Conservation (phyloP, 2,329 filamentous ascomycete genomes). For the Leptographium wingfieldii region DNA sequence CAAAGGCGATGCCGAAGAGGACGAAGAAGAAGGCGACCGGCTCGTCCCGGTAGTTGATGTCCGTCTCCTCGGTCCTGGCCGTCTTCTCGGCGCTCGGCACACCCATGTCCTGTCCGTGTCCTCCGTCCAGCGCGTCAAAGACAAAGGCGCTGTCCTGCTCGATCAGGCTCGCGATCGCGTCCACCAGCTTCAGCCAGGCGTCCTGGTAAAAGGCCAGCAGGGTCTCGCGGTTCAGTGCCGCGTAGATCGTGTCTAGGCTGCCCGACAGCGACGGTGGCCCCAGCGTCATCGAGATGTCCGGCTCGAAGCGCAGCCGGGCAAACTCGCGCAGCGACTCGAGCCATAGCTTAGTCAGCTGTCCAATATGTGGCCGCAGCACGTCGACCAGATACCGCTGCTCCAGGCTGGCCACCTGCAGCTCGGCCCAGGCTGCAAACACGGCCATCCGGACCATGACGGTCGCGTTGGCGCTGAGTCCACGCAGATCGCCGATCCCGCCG, state of each 20-base stretch:
- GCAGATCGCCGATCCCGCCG: constrained; percentile 86
- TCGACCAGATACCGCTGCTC: constrained; percentile 83
- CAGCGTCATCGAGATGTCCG: constrained; percentile 85
- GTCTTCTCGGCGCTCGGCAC: no score
- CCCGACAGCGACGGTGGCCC: constrained; percentile 71
- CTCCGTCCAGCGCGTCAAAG: constrained; percentile 90
- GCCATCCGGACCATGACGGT: constrained; percentile 98
- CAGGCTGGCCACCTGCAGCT: constrained; percentile 85
- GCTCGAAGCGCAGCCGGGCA: constrained; percentile 80
- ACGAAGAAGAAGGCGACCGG: constrained; percentile 99
- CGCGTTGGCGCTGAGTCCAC: constrained; percentile 86
- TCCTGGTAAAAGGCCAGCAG: constrained; percentile 93
- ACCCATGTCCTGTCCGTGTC: constrained; percentile 23
- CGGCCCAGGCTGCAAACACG: constrained; percentile 93
- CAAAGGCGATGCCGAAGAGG: constrained; percentile 89
- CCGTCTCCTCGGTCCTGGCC: constrained; percentile 23
- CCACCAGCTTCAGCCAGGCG: constrained; percentile 89
- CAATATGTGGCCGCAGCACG: constrained; percentile 82
- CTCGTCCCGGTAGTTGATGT: constrained; percentile 96
- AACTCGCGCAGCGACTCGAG: constrained; percentile 87
- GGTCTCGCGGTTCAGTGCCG: constrained; percentile 87
- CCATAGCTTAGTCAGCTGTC: constrained; percentile 84
- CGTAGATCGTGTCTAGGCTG: constrained; percentile 86
- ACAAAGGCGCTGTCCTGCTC: constrained; percentile 97
- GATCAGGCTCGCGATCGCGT: constrained; percentile 93